phyloP scores from a whole-genome alignment of 345 rosid genomes.

The Aethionema arabicum region DNA sequence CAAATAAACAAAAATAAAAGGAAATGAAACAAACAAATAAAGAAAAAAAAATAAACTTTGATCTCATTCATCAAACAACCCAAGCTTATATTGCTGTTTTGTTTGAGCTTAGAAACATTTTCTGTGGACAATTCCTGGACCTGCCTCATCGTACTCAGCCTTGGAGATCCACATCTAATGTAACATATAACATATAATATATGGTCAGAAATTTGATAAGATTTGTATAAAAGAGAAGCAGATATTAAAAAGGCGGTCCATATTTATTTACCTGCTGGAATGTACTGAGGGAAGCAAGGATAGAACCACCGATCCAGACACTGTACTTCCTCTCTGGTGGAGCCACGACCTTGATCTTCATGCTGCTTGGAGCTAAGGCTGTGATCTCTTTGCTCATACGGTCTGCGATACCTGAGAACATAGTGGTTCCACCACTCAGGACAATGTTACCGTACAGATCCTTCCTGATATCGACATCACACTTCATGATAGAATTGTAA shows the following conservation, averaged over 20 bases:
- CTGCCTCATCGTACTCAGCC: slow-evolving; percentile 43
- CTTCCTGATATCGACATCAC: slow-evolving; percentile 56
- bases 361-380: slow-evolving; percentile 71
- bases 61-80: slow-evolving; percentile 1
- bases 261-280: slow-evolving; percentile 55
- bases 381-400: slow-evolving; percentile 81
- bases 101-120: slow-evolving; percentile 40
- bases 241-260: neutral
- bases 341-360: slow-evolving; percentile 79
- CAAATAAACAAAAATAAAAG: too few species aligned
- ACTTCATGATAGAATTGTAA: slow-evolving; percentile 66
- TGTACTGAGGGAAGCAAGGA: slow-evolving; percentile 76
- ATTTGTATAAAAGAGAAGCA: neutral
- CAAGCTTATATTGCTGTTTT: slow-evolving; percentile 17
- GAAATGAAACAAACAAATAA: too few species aligned
- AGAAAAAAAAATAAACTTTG: too few species aligned
- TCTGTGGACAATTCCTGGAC: slow-evolving; percentile 44
- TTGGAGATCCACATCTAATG: slow-evolving; percentile 41
- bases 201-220: slow-evolving; percentile 7
- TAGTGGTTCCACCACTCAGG: slow-evolving; percentile 75
- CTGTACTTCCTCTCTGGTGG: slow-evolving; percentile 79
- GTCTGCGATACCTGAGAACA: slow-evolving; percentile 73
- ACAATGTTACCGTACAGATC: slow-evolving; percentile 63
- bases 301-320: slow-evolving; percentile 81
- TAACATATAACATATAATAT: neutral